Evolutionary conservation across 2,329 filamentous ascomycete genomes (phyloP).

Genomic region (Mariannaea elegans): DNA sequence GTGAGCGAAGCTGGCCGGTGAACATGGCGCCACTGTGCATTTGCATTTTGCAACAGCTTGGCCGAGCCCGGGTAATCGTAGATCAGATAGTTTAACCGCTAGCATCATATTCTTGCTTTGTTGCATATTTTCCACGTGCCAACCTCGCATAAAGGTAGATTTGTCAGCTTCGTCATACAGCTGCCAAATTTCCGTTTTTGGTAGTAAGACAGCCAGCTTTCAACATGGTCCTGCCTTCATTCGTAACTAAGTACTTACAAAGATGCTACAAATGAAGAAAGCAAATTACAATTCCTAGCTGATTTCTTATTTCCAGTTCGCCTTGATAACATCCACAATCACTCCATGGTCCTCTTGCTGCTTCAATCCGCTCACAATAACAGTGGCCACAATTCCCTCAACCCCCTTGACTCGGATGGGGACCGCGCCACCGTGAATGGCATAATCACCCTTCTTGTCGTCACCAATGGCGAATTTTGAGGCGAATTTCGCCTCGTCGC

Average conservation of each 20-base stretch:
- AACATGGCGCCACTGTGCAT: conserved; percentile 26
- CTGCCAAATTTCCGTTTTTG: neutral
- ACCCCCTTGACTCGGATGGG: conserved; percentile 77
- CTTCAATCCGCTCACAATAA: conserved; percentile 79
- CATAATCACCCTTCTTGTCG: conserved; percentile 68
- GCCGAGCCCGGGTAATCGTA: conserved; percentile 2
- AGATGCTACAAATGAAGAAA: too few relatives aligned
- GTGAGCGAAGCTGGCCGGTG: conserved; percentile 16
- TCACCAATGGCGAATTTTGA: conserved; percentile 70
- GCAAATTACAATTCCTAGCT: neutral
- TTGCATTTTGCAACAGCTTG: conserved; percentile 7
- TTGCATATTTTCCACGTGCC: conserved; percentile 3
- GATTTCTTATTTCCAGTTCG: conserved; percentile 50
- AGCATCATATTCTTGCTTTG: conserved; percentile 4
- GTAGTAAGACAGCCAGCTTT: neutral
- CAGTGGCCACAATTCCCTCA: conserved; percentile 78
- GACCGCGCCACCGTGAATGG: conserved; percentile 80
- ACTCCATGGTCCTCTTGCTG: conserved; percentile 82
- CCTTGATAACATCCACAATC: conserved; percentile 73
- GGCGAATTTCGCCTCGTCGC: conserved; percentile 71
- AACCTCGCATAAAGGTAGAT: conserved; percentile 1
- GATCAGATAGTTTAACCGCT: conserved; percentile 4
- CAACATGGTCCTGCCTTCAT: neutral
- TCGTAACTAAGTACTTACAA: too few relatives aligned
- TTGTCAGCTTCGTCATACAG: neutral